A percentile compares a stretch with the other conserved stretches of the same genome.
These are phyloP conservation scores for Cladosporium velox DNA, from an alignment of 2,329 filamentous ascomycete genomes.

Conservation along the genomic window DNA sequence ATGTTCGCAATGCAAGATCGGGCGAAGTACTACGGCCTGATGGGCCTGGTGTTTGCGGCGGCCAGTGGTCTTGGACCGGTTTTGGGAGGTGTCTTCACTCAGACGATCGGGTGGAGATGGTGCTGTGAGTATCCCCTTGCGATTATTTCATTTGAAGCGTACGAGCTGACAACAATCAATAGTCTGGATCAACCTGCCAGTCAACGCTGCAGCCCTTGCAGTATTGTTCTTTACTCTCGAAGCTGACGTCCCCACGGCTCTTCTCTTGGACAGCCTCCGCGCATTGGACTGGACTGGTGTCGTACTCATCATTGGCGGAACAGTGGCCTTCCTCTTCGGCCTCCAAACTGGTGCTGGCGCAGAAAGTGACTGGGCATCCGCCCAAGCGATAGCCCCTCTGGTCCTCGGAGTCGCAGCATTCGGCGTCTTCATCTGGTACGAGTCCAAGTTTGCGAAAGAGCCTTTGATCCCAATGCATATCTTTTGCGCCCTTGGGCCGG, in stretches of 20 bases:
- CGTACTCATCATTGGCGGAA: slow-evolving; percentile 53
- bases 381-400: slow-evolving; percentile 58
- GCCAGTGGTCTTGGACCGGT: slow-evolving; percentile 47
- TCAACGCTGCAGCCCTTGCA: slow-evolving; percentile 51
- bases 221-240: slow-evolving; percentile 56
- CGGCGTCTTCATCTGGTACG: slow-evolving; percentile 68
- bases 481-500: slow-evolving; percentile 66
- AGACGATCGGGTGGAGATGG: slow-evolving; percentile 29
- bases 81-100: slow-evolving; percentile 46
- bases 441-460: slow-evolving; percentile 66
- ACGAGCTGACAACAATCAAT: neutral
- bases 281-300: slow-evolving; percentile 59
- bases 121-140: slow-evolving; percentile 22
- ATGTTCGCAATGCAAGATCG: slow-evolving; percentile 52
- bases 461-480: slow-evolving; percentile 75
- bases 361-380: slow-evolving; percentile 54
- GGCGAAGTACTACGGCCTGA: slow-evolving; percentile 46
- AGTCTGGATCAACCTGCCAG: slow-evolving; percentile 56
- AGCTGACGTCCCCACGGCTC: slow-evolving; percentile 57
- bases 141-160: slow-evolving; percentile 31
- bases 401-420: slow-evolving; percentile 56
- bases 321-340: slow-evolving; percentile 55
- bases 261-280: slow-evolving; percentile 49
- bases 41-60: slow-evolving; percentile 45
- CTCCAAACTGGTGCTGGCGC: slow-evolving; percentile 56